Base-by-base conservation (phyloP, 106 monocot genomes). In the Iris macrosiphon region DNA sequence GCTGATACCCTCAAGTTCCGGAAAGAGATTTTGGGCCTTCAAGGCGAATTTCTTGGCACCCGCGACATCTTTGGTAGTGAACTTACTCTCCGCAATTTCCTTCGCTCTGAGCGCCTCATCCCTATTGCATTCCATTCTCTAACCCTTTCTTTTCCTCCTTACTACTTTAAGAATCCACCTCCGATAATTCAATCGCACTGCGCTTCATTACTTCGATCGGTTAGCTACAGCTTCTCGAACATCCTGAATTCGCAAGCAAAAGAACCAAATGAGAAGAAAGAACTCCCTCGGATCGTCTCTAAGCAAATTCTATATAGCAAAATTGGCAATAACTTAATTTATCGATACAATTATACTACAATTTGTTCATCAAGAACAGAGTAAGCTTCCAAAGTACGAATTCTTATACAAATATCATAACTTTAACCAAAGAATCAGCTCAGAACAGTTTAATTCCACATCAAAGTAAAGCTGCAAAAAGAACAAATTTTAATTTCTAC, bases 1-100 rank as follows among this genome's bases (percentile, higher is more conserved):
- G 10, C 71, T 51, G 26, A 78, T 78, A 13, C 85, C 79, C 6
- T 87, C 81, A 3, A 81, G 74, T 0, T 49, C 32, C 7, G 90
- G 85, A 58, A 62, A 85, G 24, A 91, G 78, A 41, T 52, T 85
- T 29, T 81, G 61, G 1, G 90, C 90, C 57, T 87, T 82, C 6
- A 75, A 21, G 12, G 88, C 82, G 20, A 79, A 72, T 10, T 79
- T 82, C 43, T 62, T 72, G 15, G 82, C 88, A 39, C 78, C 72
- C 20, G 64, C 33, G 17, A 83, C 20, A 34, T 88, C 78, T 40
- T 55, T 77, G 6, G 57, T 58, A 14, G 22, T 39, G 75, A 88
- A 82, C 69, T 75, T 82, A 19, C 60, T 64, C 47, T 79, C 82
- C 0, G 88, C 69, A 21, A 79, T 49, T 37, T 71, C 68, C 38